A percentile compares a stretch with the other conserved stretches of the same genome.
Conservation (phyloP, 768 basidiomycete species). For the Hysterangium stoloniferum region DNA sequence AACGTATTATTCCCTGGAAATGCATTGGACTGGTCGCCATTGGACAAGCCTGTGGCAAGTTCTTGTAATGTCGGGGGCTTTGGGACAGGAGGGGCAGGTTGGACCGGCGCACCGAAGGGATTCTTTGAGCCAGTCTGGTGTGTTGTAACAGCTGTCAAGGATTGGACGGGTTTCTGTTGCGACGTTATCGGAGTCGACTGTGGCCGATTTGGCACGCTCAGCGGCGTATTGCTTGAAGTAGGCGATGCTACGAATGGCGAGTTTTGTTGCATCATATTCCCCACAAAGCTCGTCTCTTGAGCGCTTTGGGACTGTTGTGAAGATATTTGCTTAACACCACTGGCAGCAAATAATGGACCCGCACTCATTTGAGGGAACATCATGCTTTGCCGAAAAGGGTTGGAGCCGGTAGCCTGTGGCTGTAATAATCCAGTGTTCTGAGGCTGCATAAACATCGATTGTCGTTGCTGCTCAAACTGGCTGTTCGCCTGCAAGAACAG, state of each 20-base stretch:
- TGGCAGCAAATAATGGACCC: conserved; percentile 35
- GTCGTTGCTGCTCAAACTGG: conserved; percentile 28
- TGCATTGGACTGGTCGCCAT: not conserved
- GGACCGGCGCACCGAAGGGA: conserved; percentile 79
- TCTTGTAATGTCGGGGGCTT: conserved; percentile 79
- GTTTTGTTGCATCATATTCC: not conserved
- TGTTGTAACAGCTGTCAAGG: conserved; percentile 43
- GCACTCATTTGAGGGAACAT: conserved; percentile 58
- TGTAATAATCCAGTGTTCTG: conserved; percentile 42
- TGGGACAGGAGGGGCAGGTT: conserved; percentile 56
- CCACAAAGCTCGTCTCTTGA: not conserved
- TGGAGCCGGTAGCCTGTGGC: conserved; percentile 46
- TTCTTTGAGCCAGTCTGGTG: conserved; percentile 94
- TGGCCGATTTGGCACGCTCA: conserved; percentile 6
- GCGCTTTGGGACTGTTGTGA: conserved; percentile 11
- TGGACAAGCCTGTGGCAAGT: conserved; percentile 47
- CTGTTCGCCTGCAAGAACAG: conserved; percentile 37
- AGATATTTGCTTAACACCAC: not conserved
- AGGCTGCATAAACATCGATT: conserved; percentile 40
- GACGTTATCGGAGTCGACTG: conserved; percentile 11
- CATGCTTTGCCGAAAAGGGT: conserved; percentile 82
- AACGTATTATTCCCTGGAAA: not conserved
- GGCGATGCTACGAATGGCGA: not conserved
- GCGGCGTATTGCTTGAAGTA: not conserved
- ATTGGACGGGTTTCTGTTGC: conserved; percentile 17